A percentile compares a stretch with the other conserved stretches of the same genome.
Evolutionary conservation across 2,329 filamentous ascomycete species (phyloP).

Genomic region (Fusarium succisae): DNA sequence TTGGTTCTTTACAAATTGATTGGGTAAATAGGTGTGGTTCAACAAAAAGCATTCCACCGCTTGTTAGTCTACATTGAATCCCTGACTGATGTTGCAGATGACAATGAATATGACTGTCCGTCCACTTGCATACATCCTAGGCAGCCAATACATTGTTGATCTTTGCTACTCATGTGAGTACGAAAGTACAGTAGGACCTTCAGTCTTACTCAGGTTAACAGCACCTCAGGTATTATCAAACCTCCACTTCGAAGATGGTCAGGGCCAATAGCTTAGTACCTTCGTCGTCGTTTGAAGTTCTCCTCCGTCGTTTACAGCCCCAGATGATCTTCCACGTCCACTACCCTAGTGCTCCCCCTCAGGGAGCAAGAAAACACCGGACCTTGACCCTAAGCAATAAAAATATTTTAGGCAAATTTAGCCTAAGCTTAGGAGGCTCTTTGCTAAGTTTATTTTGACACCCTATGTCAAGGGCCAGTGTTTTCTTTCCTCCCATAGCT

Average conservation of each 20-base stretch:
- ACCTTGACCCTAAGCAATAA: too few relatives aligned
- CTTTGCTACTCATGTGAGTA: not conserved
- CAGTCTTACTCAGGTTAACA: not conserved
- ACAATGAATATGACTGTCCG: not conserved
- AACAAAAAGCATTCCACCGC: constrained; percentile 14
- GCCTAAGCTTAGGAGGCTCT: too few relatives aligned
- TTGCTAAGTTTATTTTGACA: too few relatives aligned
- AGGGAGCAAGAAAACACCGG: too few relatives aligned
- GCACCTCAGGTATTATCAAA: not conserved
- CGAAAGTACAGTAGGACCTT: not conserved
- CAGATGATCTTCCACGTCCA: not conserved
- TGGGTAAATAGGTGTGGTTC: not conserved
- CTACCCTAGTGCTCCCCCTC: not conserved
- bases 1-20: not conserved
- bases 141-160: constrained; percentile 1
- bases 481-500: too few relatives aligned
- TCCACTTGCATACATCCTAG: not conserved
- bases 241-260: too few relatives aligned
- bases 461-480: too few relatives aligned
- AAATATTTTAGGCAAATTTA: too few relatives aligned
- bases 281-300: not conserved
- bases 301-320: not conserved
- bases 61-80: not conserved
- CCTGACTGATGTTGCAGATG: not conserved
- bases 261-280: not conserved